phyloP scores from a whole-genome alignment of 1,284 basidiomycete genomes.

The Cystobasidium sp. region DNA sequence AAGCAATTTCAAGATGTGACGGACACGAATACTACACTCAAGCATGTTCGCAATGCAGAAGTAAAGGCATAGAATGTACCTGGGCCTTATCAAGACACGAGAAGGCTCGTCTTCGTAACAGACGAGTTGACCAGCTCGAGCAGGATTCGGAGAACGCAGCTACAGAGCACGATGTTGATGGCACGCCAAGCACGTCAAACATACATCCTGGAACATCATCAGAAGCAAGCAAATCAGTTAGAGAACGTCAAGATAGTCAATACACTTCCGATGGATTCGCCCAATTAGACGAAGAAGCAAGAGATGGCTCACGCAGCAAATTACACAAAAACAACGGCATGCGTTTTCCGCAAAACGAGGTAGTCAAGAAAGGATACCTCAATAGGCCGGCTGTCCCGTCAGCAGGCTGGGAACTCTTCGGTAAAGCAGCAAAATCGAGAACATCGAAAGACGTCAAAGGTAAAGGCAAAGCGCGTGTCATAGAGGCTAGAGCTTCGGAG shows the following conservation, averaged over 20 bases:
- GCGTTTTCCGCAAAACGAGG: neutral
- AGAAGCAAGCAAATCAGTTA: no score
- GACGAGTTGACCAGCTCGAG: neutral
- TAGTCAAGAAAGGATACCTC: neutral
- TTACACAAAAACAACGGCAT: neutral
- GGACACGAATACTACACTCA: conserved; percentile 32
- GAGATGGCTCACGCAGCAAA: neutral
- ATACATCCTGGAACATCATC: no score
- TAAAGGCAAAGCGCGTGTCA: conserved; percentile 13
- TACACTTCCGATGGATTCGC: no score
- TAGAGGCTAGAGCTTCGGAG: neutral
- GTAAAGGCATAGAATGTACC: conserved; percentile 6
- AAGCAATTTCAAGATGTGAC: conserved; percentile 20
- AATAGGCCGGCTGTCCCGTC: neutral
- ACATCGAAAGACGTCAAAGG: neutral
- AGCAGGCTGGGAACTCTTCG: conserved; percentile 8
- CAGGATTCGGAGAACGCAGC: neutral
- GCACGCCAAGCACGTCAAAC: no score
- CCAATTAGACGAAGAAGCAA: neutral
- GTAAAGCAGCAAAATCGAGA: neutral
- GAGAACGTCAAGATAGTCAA: no score
- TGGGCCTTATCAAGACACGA: conserved; percentile 13
- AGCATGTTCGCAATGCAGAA: conserved; percentile 32
- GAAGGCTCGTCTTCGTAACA: neutral
- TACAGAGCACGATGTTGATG: neutral